Percentiles rank a stretch among this genome's conserved stretches.
These are phyloP conservation scores for Carex littledalei DNA, from an alignment of 176 grass and related monocot genomes.

Conservation along the genomic window DNA sequence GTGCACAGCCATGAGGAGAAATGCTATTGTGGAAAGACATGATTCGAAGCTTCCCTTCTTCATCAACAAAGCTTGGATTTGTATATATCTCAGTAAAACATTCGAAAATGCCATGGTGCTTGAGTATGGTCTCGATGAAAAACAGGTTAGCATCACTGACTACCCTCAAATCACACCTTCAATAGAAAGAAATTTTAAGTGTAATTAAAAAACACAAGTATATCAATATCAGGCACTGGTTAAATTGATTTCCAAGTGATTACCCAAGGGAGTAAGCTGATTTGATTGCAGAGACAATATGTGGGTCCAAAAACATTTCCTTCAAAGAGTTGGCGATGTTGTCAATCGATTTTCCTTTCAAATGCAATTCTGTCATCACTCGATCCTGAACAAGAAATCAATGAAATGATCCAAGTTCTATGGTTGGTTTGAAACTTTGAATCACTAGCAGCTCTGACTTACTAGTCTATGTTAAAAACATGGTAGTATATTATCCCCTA, in stretches of 20 bases:
- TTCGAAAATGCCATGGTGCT: slow-evolving; percentile 48
- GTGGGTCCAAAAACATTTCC: slow-evolving; percentile 44
- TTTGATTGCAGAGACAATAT: slow-evolving; percentile 51
- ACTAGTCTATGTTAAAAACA: too few species aligned
- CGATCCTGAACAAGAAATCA: slow-evolving; percentile 42
- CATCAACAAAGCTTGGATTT: slow-evolving; percentile 50
- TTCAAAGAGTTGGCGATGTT: slow-evolving; percentile 55
- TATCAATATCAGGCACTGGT: neutral
- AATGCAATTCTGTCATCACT: slow-evolving; percentile 77
- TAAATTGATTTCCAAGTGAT: neutral
- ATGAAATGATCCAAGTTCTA: neutral
- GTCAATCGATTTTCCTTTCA: slow-evolving; percentile 40
- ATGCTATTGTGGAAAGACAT: slow-evolving; percentile 44
- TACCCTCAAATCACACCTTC: slow-evolving; percentile 69
- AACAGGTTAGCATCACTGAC: slow-evolving; percentile 79
- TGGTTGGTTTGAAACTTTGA: neutral
- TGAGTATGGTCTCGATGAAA: slow-evolving; percentile 82
- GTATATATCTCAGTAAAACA: slow-evolving; percentile 75
- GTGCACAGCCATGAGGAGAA: slow-evolving; percentile 52
- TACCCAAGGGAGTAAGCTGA: slow-evolving; percentile 48
- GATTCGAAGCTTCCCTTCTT: slow-evolving; percentile 59
- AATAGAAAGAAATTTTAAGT: neutral
- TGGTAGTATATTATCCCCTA: neutral
- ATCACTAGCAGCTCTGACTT: neutral
- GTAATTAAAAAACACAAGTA: neutral